These are phyloP conservation scores for Gastrodia elata DNA, from an alignment of 106 monocot species.

Conservation along the genomic window DNA sequence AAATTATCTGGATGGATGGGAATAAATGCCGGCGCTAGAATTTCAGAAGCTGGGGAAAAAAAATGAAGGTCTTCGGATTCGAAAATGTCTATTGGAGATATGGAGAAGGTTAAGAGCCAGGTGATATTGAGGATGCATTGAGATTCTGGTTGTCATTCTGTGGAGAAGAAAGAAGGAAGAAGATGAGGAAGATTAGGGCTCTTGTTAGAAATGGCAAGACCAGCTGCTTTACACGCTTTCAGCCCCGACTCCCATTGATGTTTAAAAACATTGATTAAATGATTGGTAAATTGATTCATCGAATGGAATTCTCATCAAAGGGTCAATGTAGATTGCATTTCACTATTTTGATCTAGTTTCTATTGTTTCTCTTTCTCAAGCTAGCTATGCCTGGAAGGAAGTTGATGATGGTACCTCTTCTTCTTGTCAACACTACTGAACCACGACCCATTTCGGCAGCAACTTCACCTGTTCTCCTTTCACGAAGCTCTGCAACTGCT, in stretches of 20 bases:
- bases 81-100: constrained; percentile 23
- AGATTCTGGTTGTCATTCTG: constrained; percentile 31
- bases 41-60: constrained; percentile 47
- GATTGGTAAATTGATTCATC: too few species aligned
- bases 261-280: constrained; percentile 18
- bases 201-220: constrained; percentile 60
- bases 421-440: neutral
- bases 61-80: constrained; percentile 49
- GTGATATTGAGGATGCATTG: constrained; percentile 64
- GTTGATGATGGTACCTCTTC: neutral
- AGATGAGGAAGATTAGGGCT: constrained; percentile 24
- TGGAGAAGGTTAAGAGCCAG: constrained; percentile 46
- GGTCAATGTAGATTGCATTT: too few species aligned
- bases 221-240: constrained; percentile 75
- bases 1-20: constrained; percentile 49
- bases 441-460: too few species aligned
- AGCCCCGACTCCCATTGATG: constrained; percentile 41
- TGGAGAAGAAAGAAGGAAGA: constrained; percentile 31
- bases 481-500: too few species aligned
- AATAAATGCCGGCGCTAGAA: constrained; percentile 58
- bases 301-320: too few species aligned
- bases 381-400: neutral
- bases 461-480: too few species aligned
- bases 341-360: neutral
- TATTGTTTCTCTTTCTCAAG: neutral